Percentiles rank a stretch among this genome's conserved stretches.
Evolutionary conservation across 2,329 filamentous ascomycete genomes (phyloP).

Genomic region (Dactylellina leptospora): DNA sequence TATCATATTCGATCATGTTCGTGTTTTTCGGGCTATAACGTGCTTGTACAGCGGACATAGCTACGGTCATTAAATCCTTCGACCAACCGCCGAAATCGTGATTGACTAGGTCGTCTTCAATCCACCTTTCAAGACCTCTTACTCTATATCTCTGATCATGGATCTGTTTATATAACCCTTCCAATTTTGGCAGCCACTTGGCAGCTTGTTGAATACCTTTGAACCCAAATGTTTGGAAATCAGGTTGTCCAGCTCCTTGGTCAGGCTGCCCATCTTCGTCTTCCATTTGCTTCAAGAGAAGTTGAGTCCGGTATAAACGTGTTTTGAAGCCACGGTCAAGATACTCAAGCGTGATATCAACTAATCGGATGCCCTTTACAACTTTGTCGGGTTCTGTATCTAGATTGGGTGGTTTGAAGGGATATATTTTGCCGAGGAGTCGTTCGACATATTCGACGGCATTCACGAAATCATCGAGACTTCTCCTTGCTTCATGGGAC

Average conservation of each 20-base stretch:
- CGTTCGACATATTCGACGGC: slow-evolving; percentile 15
- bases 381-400: not conserved
- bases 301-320: not conserved
- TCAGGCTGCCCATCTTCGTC: not conserved
- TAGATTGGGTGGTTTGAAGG: not conserved
- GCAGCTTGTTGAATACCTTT: slow-evolving; percentile 8
- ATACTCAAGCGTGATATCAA: slow-evolving; percentile 20
- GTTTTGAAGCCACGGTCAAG: slow-evolving; percentile 14
- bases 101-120: slow-evolving; percentile 16
- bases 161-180: slow-evolving; percentile 1
- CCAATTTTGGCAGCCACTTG: not conserved
- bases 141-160: slow-evolving; percentile 3
- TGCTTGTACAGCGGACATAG: slow-evolving; percentile 5
- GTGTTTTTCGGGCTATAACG: not conserved
- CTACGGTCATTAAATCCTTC: not conserved
- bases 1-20: slow-evolving; percentile 8
- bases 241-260: not conserved
- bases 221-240: slow-evolving; percentile 15
- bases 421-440: slow-evolving; percentile 15
- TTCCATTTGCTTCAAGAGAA: not conserved
- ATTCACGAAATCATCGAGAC: slow-evolving; percentile 7
- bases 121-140: slow-evolving; percentile 16
- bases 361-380: slow-evolving; percentile 3
- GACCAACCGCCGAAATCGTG: slow-evolving; percentile 7
- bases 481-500: not conserved